These are phyloP conservation scores for Mitragyna speciosa DNA, from an alignment of 257 asterid species.

Conservation along the genomic window DNA sequence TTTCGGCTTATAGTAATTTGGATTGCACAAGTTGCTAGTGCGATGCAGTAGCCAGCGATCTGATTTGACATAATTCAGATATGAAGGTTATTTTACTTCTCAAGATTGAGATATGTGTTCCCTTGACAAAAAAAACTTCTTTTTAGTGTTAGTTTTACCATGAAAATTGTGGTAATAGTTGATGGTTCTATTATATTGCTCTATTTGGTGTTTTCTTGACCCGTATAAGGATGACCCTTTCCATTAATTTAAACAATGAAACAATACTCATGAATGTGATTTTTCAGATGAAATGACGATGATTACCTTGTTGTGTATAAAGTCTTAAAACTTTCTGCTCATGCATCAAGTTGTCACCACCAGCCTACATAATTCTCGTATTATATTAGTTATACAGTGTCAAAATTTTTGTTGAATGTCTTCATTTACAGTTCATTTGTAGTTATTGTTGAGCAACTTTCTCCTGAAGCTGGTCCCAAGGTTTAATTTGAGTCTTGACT, in stretches of 20 bases:
- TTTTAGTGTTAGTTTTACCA: background rate
- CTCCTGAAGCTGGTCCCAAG: background rate
- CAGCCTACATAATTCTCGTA: background rate
- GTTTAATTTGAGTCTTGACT: background rate
- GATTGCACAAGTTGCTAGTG: background rate
- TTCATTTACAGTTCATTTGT: background rate
- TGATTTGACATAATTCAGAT: background rate
- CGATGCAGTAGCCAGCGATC: background rate
- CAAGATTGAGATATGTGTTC: background rate
- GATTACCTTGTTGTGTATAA: too few relatives aligned
- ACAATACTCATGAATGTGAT: background rate
- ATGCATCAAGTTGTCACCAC: background rate
- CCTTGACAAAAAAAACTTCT: background rate
- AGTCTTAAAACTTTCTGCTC: background rate
- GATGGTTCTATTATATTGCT: background rate
- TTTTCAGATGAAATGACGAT: background rate
- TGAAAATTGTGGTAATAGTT: background rate
- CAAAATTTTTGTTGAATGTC: background rate
- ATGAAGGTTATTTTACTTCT: background rate
- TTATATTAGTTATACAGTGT: background rate
- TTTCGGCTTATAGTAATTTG: background rate
- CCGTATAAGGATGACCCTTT: background rate
- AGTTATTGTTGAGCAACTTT: background rate
- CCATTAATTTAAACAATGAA: background rate
- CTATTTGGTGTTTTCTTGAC: background rate